These are phyloP conservation scores for Mycena sp. DNA, from an alignment of 1,284 basidiomycete species.

Conservation along the genomic window DNA sequence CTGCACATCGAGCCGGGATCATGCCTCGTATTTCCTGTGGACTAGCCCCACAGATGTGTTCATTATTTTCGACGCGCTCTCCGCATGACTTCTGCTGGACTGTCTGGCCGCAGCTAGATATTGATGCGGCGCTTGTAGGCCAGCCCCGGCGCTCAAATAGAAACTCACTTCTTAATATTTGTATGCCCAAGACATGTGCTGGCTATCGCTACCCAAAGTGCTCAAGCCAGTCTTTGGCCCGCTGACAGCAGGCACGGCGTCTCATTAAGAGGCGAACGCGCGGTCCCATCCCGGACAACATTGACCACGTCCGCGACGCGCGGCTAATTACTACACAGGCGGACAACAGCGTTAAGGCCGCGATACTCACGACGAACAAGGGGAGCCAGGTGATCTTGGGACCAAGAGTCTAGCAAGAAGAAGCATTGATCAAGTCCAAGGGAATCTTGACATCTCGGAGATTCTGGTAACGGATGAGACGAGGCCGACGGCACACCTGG, in stretches of 20 bases:
- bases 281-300: slow-evolving; percentile 89
- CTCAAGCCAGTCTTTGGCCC: too few species aligned
- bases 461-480: slow-evolving; percentile 75
- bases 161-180: slow-evolving; percentile 98
- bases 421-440: too few species aligned
- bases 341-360: slow-evolving; percentile 76
- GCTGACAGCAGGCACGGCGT: too few species aligned
- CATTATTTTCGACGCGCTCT: slow-evolving; percentile 96
- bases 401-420: too few species aligned
- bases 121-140: slow-evolving; percentile 61
- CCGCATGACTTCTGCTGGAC: too few species aligned
- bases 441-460: slow-evolving; percentile 86
- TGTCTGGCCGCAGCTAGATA: slow-evolving; percentile 32
- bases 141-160: slow-evolving; percentile 98
- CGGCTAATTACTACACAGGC: slow-evolving; percentile 71
- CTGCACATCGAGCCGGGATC: slow-evolving; percentile 89
- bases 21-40: slow-evolving; percentile 93
- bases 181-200: slow-evolving; percentile 81
- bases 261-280: too few species aligned
- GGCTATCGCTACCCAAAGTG: slow-evolving; percentile 61
- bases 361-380: slow-evolving; percentile 87
- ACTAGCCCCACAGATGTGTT: slow-evolving; percentile 94
- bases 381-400: too few species aligned
- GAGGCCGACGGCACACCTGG: slow-evolving; percentile 57
- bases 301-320: slow-evolving; percentile 89